Evolutionary conservation across 164 flowering plant genomes (phyloP).

Genomic region (Brasenia schreberi): DNA sequence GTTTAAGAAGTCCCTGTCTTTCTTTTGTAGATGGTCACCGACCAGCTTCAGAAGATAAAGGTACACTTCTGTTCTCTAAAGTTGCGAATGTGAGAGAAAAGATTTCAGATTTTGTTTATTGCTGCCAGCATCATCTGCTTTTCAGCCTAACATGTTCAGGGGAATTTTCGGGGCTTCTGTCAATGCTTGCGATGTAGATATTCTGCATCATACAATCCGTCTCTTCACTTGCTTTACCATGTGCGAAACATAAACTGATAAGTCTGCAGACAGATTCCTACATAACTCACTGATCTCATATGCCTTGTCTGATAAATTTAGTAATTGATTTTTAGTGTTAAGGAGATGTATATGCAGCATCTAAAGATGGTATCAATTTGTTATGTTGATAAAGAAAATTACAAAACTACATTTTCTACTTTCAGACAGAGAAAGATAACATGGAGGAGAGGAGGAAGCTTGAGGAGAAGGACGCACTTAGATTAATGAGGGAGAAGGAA

Average conservation of each 20-base stretch:
- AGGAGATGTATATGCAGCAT: neutral
- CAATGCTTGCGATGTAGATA: neutral
- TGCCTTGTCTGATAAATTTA: neutral
- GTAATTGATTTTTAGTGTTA: neutral
- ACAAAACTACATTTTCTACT: neutral
- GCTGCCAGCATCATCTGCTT: neutral
- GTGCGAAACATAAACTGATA: too few relatives aligned
- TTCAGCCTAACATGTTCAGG: neutral
- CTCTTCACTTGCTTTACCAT: neutral
- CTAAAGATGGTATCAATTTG: neutral
- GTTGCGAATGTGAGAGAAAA: neutral
- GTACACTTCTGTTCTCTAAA: conserved; percentile 16
- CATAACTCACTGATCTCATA: neutral
- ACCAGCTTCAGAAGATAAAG: conserved; percentile 61
- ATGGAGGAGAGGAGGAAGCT: conserved; percentile 54
- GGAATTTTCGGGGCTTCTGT: neutral
- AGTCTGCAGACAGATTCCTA: neutral
- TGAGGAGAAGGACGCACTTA: conserved; percentile 44
- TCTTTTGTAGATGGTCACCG: conserved; percentile 38
- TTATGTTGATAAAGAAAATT: neutral
- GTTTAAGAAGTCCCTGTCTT: neutral
- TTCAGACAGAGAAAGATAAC: conserved; percentile 58
- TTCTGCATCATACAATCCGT: neutral
- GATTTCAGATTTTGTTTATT: neutral
- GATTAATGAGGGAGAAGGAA: conserved; percentile 47